phyloP scores from a whole-genome alignment of 176 grass and related monocot genomes.

The Carex parvula region DNA sequence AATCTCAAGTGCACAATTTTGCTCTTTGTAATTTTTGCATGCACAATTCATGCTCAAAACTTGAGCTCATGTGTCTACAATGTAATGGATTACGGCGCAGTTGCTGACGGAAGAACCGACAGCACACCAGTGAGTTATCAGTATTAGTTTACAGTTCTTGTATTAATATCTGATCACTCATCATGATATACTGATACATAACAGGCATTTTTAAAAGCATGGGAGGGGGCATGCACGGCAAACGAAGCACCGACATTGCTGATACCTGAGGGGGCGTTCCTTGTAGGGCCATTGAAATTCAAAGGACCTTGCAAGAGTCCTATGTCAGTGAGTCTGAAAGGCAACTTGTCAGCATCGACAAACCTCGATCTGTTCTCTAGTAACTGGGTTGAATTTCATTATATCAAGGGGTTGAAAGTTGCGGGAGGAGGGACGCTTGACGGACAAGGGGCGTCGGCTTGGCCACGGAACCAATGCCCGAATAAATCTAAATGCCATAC shows the following conservation, averaged over 20 bases:
- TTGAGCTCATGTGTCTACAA: background rate
- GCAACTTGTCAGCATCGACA: slow-evolving; percentile 45
- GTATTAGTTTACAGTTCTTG: background rate
- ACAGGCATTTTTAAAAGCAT: slow-evolving; percentile 42
- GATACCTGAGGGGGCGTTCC: slow-evolving; percentile 43
- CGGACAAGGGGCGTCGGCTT: slow-evolving; percentile 48
- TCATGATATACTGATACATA: background rate
- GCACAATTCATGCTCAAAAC: background rate
- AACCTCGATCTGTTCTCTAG: slow-evolving; percentile 38
- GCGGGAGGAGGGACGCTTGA: slow-evolving; percentile 49
- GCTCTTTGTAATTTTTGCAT: background rate
- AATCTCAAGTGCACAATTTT: slow-evolving; percentile 14
- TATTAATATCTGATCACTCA: background rate
- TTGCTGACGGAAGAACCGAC: slow-evolving; percentile 47
- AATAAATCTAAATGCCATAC: slow-evolving; percentile 46
- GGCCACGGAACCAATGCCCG: slow-evolving; percentile 45
- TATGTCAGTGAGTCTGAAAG: slow-evolving; percentile 48
- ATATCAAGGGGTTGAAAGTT: slow-evolving; percentile 34
- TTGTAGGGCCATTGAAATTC: slow-evolving; percentile 31
- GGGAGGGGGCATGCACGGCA: slow-evolving; percentile 44
- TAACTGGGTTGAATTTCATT: slow-evolving; percentile 56
- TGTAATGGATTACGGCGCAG: slow-evolving; percentile 40
- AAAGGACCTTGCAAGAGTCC: slow-evolving; percentile 48
- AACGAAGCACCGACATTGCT: slow-evolving; percentile 34
- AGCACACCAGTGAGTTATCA: slow-evolving; percentile 28